phyloP scores from a whole-genome alignment of 2,329 filamentous ascomycete genomes.

The Fusarium anthophilum region DNA sequence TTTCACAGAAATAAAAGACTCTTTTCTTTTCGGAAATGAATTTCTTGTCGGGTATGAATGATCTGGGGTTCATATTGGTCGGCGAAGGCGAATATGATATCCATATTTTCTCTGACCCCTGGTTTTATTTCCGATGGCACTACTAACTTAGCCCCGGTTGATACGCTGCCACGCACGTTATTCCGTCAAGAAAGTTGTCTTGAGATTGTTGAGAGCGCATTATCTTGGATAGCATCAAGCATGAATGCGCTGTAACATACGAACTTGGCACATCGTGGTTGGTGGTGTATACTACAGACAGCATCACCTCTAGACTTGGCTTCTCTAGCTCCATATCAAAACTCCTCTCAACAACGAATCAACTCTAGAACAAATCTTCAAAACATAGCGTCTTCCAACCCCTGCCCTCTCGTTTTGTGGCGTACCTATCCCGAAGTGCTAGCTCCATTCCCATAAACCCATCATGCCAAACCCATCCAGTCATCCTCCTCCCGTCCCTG shows the following conservation, averaged over 20 bases:
- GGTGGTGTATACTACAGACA: not conserved
- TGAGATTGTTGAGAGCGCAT: not conserved
- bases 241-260: not conserved
- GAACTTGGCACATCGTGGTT: not conserved
- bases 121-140: conserved; percentile 23
- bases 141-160: conserved; percentile 9
- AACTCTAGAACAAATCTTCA: not conserved
- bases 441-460: not conserved
- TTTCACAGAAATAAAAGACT: not conserved
- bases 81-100: not conserved
- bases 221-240: not conserved
- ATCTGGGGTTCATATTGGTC: not conserved
- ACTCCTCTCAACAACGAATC: conserved; percentile 2
- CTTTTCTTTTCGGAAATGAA: not conserved
- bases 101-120: conserved; percentile 24
- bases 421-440: not conserved
- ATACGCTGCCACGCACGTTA: not conserved
- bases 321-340: not conserved
- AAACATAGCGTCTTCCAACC: conserved; percentile 2
- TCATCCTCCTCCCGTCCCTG: conserved; percentile 20
- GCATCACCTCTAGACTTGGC: not conserved
- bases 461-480: conserved; percentile 1
- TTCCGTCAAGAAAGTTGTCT: not conserved
- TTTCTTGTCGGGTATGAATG: not conserved
- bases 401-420: not conserved